These are phyloP conservation scores for Knufia petricola DNA, from an alignment of 2,329 filamentous ascomycete species.

Conservation along the genomic window DNA sequence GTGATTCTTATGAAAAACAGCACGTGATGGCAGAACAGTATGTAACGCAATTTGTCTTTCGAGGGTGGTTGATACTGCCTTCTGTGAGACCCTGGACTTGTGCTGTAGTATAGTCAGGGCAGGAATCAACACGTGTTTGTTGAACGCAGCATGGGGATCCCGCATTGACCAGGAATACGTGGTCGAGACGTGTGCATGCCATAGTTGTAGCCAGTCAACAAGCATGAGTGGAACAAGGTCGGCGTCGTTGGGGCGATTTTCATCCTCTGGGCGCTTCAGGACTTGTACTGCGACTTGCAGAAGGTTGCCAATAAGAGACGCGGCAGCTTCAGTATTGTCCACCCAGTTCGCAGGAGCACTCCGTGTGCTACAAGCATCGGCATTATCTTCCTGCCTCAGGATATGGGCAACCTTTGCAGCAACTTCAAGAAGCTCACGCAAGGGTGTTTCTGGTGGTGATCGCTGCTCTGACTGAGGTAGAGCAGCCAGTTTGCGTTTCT, in stretches of 20 bases:
- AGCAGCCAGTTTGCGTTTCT: slow-evolving; percentile 14
- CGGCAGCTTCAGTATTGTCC: neutral
- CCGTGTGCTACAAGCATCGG: neutral
- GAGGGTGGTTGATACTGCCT: neutral
- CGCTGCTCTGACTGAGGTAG: neutral
- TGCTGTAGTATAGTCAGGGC: neutral
- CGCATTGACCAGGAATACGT: neutral
- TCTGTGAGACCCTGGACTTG: neutral
- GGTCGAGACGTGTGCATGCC: neutral
- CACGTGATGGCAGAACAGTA: slow-evolving; percentile 33
- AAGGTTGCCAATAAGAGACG: neutral
- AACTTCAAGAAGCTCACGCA: neutral
- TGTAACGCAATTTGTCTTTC: slow-evolving; percentile 32
- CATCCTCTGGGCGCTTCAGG: neutral
- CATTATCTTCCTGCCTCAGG: neutral
- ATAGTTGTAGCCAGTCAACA: neutral
- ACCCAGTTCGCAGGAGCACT: neutral
- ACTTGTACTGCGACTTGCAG: neutral
- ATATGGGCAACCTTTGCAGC: neutral
- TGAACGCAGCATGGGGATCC: neutral
- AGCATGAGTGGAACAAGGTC: neutral
- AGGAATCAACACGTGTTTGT: neutral
- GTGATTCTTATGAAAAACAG: slow-evolving; percentile 28
- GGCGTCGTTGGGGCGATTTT: neutral
- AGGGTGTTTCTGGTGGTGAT: neutral